phyloP scores from a whole-genome alignment of 1,284 basidiomycete species.

The Cerrena zonata region DNA sequence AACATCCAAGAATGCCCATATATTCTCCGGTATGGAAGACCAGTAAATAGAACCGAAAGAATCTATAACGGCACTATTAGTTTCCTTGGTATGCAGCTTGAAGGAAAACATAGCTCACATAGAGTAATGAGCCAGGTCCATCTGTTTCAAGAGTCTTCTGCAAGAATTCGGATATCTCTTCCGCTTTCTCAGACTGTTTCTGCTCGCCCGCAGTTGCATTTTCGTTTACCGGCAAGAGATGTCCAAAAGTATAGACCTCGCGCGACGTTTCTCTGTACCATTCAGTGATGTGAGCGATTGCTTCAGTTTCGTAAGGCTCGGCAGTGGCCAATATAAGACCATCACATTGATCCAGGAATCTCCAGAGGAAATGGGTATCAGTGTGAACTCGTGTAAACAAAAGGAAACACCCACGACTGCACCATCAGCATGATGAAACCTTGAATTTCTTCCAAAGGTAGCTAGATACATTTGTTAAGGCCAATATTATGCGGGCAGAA shows the following conservation, averaged over 20 bases:
- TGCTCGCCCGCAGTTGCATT: neutral
- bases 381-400: neutral
- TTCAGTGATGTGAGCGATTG: conserved; percentile 8
- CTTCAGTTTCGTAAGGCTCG: conserved; percentile 16
- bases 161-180: neutral
- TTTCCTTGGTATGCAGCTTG: neutral
- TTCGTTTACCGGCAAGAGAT: conserved; percentile 4
- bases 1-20: conserved; percentile 10
- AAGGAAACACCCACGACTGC: conserved; percentile 10
- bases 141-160: neutral
- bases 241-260: conserved; percentile 10
- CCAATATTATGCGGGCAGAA: too few species aligned
- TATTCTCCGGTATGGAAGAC: conserved; percentile 4
- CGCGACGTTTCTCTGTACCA: conserved; percentile 13
- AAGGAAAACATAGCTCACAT: neutral
- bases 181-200: neutral
- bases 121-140: neutral
- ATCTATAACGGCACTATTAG: neutral
- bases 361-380: too few species aligned
- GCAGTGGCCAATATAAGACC: conserved; percentile 13
- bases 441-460: neutral
- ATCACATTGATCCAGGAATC: conserved; percentile 5
- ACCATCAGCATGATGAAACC: neutral
- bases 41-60: conserved; percentile 9
- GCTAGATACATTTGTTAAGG: neutral